Base-by-base conservation (phyloP, 495 filamentous ascomycete genomes). In the Penicillium mononematosum region DNA sequence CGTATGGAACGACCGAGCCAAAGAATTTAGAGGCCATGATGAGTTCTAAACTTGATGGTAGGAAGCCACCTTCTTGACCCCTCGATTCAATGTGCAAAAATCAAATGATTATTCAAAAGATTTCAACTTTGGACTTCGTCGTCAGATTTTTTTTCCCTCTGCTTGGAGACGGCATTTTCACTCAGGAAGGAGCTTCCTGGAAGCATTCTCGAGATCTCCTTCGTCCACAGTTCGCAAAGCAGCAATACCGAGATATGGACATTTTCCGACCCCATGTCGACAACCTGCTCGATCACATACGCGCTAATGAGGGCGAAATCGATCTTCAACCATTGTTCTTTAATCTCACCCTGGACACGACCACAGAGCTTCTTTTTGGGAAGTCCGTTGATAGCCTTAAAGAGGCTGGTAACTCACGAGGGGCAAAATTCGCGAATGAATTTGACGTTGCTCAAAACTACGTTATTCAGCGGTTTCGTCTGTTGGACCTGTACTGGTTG, bases 311-410 rank as follows among this genome's bases (percentile, higher is more conserved):
- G 39, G 44, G 46, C 14, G 48, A 69, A 1, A 63, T 78, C 2
- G 77, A 81, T 56, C 64, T 85, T 27, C 74, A 81, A 54, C 77
- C 78, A 9, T 64, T 78, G 10, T 76, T 83, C 45, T 78, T 81
- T 56, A 60, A 71, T 16, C 72, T 78, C 41, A 81, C 81, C 1
- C 66, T 85, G 6, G 72, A 78, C 56, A 73, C 74, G 6, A 76
- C 81, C 0, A 80, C 79, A 0, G 65, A 64, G 6, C 71, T 84
- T 20, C 62, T 85, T 4, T 80, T 84, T 44, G 81, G 82, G 1
- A 56, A 77, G 55, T 68, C 80, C 0, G 64, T 75, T 4, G 64
- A 77, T 36, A 61, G 63, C 47, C 58, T 68, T 29, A 32, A 32
- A 32, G 31, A 32, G 31, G 48, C 48, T 34, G 48, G 14, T 36